Conservation (phyloP, 2,329 filamentous ascomycete genomes). For the Fusarium kyushuense region DNA sequence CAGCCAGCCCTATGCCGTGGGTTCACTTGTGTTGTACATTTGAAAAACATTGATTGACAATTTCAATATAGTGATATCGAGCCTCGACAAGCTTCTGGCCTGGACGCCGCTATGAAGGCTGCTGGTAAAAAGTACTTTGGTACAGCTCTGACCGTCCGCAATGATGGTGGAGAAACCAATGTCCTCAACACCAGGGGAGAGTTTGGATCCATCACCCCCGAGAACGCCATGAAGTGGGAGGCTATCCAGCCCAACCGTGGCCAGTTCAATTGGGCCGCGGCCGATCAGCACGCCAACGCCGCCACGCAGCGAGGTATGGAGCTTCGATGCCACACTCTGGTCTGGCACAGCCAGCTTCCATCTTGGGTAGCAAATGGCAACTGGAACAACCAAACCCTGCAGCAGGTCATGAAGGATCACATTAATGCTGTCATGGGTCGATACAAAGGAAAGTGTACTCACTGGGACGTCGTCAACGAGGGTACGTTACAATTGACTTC, state of each 20-base stretch:
- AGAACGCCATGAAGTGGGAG: constrained; percentile 31
- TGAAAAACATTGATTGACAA: not conserved
- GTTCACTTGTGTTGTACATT: not conserved
- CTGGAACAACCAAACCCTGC: constrained; percentile 27
- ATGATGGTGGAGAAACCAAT: constrained; percentile 2
- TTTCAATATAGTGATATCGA: not conserved
- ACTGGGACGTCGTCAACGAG: constrained; percentile 29
- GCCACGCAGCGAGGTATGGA: constrained; percentile 7
- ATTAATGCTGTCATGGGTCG: constrained; percentile 23
- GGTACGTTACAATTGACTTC: not conserved
- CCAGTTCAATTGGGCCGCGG: constrained; percentile 20
- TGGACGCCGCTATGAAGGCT: constrained; percentile 13
- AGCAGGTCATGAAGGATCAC: constrained; percentile 18
- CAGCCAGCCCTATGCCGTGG: constrained; percentile 20
- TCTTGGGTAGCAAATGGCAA: constrained; percentile 17
- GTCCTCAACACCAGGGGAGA: constrained; percentile 17
- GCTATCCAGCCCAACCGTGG: constrained; percentile 19
- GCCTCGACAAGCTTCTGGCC: constrained; percentile 4
- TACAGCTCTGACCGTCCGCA: constrained; percentile 17
- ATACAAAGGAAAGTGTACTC: constrained; percentile 24
- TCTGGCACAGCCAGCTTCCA: constrained; percentile 26
- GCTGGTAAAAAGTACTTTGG: constrained; percentile 27
- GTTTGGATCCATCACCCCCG: constrained; percentile 11
- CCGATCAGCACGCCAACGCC: constrained; percentile 17
- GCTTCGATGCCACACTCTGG: constrained; percentile 17